These are phyloP conservation scores for Solanum chaucha DNA, from an alignment of 257 asterid genomes.

Conservation along the genomic window DNA sequence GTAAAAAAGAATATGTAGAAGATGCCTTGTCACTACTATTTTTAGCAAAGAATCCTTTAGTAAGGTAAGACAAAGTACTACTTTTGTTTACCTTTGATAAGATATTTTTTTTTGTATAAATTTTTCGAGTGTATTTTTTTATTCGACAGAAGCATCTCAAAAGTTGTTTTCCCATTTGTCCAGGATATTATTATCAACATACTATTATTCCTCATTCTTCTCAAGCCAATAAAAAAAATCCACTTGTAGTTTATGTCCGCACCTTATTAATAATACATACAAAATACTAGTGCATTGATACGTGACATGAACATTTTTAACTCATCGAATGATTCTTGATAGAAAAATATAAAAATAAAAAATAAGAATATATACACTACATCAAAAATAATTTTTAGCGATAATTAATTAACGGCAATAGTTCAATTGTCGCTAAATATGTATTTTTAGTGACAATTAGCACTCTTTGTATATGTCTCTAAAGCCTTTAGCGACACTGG, in stretches of 20 bases:
- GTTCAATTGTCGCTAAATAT: too few relatives aligned
- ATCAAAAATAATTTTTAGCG: too few relatives aligned
- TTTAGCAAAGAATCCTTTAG: conserved; percentile 12
- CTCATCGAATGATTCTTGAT: background rate
- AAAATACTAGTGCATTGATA: background rate
- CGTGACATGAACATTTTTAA: background rate
- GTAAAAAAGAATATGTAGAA: background rate
- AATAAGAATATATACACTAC: too few relatives aligned
- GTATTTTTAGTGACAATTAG: too few relatives aligned
- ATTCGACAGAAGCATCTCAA: conserved; percentile 45
- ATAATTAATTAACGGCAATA: too few relatives aligned
- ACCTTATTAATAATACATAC: background rate
- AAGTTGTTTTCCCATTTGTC: conserved; percentile 60
- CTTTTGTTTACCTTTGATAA: conserved; percentile 16
- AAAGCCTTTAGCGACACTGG: too few relatives aligned
- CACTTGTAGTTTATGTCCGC: background rate
- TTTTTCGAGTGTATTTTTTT: conserved; percentile 7
- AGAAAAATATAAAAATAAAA: too few relatives aligned
- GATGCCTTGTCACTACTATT: conserved; percentile 13
- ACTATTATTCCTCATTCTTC: conserved; percentile 44
- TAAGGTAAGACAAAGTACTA: conserved; percentile 1
- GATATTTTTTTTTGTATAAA: conserved; percentile 2
- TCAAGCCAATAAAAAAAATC: conserved; percentile 28
- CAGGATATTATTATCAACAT: conserved; percentile 38
- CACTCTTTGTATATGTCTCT: too few relatives aligned